Evolutionary conservation across 78 protist species (phyloP), one percentile per base, ranked within the genome.

Genomic region (Dictyostelium capitatum): DNA sequence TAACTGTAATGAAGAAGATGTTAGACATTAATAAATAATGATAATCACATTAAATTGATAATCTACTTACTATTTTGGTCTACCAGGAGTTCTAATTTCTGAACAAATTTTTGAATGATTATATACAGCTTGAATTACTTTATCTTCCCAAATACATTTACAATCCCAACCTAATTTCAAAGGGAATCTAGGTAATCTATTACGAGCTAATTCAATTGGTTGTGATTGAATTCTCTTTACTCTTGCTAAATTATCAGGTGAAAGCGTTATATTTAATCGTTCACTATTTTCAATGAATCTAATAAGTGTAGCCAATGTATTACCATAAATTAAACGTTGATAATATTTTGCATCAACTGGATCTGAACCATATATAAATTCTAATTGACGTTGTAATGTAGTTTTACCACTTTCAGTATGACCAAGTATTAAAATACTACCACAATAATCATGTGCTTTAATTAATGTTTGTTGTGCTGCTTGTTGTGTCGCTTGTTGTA

Each of bases 101-200:
- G 83, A 75, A 85, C 92, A 85, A 85, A 59, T 15, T 15, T 46
- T 75, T 5, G 92, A 75, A 62, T 85, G 80, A 19, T 56, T 48
- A 62, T 43, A 85, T 19, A 47, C 65, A 2, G 72, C 62, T 70
- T 85, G 92, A 28, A 85, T 75, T 14, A 28, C 75, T 50, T 23
- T 64, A 85, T 85, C 92, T 50, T 85, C 92, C 92, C 92, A 85
- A 28, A 85, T 70, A 62, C 92, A 85, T 62, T 85, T 85, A 59
- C 92, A 85, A 75, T 85, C 92, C 46, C 79, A 85, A 10, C 79
- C 25, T 11, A 85, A 25, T 48, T 79, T 47, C 8, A 85, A 50
- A 6, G 92, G 92, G 83, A 85, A 85, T 46, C 83, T 51, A 6
- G 92, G 92, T 50, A 75, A 67, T 47, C 83, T 25, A 46, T 57